phyloP scores from a whole-genome alignment of 495 filamentous ascomycete genomes.

The Cercophora samala region DNA sequence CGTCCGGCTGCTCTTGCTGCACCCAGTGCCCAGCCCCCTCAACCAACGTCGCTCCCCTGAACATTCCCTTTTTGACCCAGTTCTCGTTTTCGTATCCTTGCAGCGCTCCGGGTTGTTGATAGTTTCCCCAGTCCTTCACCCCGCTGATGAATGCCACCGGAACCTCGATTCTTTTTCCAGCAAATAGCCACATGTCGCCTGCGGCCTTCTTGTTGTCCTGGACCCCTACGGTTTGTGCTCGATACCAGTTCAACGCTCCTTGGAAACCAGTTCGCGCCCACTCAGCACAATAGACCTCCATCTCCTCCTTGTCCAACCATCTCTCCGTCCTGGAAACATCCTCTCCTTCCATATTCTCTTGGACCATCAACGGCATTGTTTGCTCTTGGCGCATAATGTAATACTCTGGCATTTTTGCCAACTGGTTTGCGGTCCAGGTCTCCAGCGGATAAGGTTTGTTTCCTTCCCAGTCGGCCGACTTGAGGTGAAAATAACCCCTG shows the following conservation, averaged over 20 bases:
- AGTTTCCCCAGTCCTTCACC: conserved; percentile 62
- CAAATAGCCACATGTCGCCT: conserved; percentile 56
- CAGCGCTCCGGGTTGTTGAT: conserved; percentile 61
- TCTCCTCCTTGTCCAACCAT: conserved; percentile 57
- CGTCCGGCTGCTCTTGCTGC: conserved; percentile 3
- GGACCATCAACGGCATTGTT: conserved; percentile 58
- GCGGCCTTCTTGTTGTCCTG: conserved; percentile 34
- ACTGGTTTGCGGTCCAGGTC: conserved; percentile 53
- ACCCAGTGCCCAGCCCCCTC: conserved; percentile 66
- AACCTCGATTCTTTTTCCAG: conserved; percentile 61
- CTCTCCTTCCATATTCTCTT: conserved; percentile 50
- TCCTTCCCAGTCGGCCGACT: conserved; percentile 56
- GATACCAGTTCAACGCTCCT: conserved; percentile 69
- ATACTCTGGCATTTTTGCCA: conserved; percentile 61
- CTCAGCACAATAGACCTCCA: conserved; percentile 58
- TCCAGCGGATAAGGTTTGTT: conserved; percentile 54
- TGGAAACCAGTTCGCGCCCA: conserved; percentile 67
- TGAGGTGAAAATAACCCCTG: conserved; percentile 66
- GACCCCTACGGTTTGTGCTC: conserved; percentile 47
- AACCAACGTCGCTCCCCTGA: conserved; percentile 50
- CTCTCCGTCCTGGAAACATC: conserved; percentile 29
- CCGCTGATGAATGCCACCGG: conserved; percentile 59
- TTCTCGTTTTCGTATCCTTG: conserved; percentile 55
- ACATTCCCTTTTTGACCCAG: conserved; percentile 40
- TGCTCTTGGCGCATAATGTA: conserved; percentile 62